Evolutionary conservation across 169 alveolate species (phyloP).

Genomic region (Theileria equi): DNA sequence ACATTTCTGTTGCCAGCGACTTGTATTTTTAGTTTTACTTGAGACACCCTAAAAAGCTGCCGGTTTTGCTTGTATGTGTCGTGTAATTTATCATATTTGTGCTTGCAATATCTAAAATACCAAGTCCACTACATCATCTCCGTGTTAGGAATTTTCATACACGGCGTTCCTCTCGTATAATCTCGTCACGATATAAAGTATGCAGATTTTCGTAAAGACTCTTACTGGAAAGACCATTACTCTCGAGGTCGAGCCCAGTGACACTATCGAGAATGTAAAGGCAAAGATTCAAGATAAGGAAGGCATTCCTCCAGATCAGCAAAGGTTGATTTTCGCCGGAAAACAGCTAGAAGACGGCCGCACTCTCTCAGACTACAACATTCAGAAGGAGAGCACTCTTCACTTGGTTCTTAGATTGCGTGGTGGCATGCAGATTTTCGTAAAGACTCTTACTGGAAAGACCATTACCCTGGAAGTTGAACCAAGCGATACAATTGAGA

Average conservation of each 20-base stretch:
- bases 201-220: slow-evolving; percentile 95
- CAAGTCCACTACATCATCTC: no score
- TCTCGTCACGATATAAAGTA: slow-evolving; percentile 54
- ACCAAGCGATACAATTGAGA: slow-evolving; percentile 94
- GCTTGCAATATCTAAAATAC: no score
- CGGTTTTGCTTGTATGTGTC: no score
- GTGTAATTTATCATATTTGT: no score
- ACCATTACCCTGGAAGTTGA: slow-evolving; percentile 94
- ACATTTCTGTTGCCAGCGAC: no score
- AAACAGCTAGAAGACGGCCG: slow-evolving; percentile 98
- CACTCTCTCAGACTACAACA: slow-evolving; percentile 97
- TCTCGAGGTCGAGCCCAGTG: slow-evolving; percentile 94
- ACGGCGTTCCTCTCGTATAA: no score
- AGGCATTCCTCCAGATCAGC: slow-evolving; percentile 99
- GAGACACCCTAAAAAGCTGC: no score
- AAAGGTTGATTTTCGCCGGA: slow-evolving; percentile 98
- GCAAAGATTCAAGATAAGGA: slow-evolving; percentile 96
- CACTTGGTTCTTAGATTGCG: slow-evolving; percentile 97
- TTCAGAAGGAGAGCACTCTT: slow-evolving; percentile 95
- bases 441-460: slow-evolving; percentile 94
- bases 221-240: slow-evolving; percentile 94
- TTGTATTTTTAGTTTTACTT: no score
- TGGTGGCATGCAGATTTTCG: slow-evolving; percentile 99
- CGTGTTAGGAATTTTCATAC: no score
- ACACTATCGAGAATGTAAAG: slow-evolving; percentile 95